Conservation (phyloP, 106 monocot genomes). For the Platanthera guangdongensis region DNA sequence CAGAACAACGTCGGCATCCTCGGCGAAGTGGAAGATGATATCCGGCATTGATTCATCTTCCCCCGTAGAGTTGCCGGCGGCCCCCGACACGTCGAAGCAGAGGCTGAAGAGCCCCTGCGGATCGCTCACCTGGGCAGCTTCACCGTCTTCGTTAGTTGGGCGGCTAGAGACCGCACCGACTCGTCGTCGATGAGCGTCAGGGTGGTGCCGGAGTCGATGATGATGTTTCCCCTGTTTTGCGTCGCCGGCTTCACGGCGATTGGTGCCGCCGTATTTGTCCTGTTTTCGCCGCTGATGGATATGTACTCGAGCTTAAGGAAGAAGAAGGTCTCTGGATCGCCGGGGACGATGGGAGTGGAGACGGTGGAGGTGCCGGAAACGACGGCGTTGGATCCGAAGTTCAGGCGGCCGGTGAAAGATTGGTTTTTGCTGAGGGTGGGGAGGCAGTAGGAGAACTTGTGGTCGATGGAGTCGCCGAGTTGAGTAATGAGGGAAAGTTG, state of each 20-base stretch:
- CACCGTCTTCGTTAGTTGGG: background rate
- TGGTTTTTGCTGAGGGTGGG: background rate
- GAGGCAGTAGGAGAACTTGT: constrained; percentile 46
- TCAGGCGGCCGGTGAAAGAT: constrained; percentile 12
- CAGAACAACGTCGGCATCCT: constrained; percentile 15
- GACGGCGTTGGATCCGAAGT: constrained; percentile 17
- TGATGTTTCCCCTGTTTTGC: constrained; percentile 12
- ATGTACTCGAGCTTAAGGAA: constrained; percentile 15
- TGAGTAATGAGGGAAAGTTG: constrained; percentile 35
- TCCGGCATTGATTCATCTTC: constrained; percentile 15
- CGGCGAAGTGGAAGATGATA: constrained; percentile 18
- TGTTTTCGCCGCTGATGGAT: constrained; percentile 7
- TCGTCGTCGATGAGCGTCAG: constrained; percentile 19
- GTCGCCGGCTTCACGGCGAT: too few species aligned
- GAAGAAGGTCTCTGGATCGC: constrained; percentile 10
- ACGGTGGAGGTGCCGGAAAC: constrained; percentile 1
- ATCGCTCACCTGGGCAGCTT: constrained; percentile 10
- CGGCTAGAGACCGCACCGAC: background rate
- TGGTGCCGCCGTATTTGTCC: too few species aligned
- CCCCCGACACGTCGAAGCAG: constrained; percentile 16
- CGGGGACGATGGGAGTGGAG: constrained; percentile 8
- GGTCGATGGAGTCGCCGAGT: constrained; percentile 16
- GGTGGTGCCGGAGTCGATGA: constrained; percentile 43
- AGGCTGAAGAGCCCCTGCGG: constrained; percentile 1
- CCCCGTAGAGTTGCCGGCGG: too few species aligned